Conservation (phyloP, 2,329 filamentous ascomycete species). For the Beauveria sp. region DNA sequence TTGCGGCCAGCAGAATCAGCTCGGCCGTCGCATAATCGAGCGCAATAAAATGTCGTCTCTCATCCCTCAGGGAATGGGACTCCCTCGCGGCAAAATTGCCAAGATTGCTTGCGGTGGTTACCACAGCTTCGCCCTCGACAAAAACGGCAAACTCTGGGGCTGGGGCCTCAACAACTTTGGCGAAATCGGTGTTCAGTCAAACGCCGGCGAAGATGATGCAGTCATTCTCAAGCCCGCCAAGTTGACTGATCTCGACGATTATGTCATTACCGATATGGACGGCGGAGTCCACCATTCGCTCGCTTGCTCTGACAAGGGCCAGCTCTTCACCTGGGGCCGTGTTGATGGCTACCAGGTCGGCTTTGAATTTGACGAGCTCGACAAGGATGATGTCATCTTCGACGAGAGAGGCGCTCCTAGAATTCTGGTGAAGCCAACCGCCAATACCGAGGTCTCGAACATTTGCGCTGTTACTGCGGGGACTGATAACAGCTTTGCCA, state of each 20-base stretch:
- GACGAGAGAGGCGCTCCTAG: constrained; percentile 56
- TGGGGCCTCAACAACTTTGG: constrained; percentile 88
- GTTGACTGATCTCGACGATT: constrained; percentile 55
- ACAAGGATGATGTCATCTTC: constrained; percentile 47
- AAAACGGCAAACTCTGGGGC: constrained; percentile 61
- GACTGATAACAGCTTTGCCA: constrained; percentile 66
- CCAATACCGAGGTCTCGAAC: constrained; percentile 41
- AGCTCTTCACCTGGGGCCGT: constrained; percentile 54
- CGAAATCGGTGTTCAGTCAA: constrained; percentile 60
- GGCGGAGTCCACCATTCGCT: constrained; percentile 71
- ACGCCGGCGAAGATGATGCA: constrained; percentile 46
- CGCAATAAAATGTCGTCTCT: constrained; percentile 57
- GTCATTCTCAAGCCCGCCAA: constrained; percentile 66
- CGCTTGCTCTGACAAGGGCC: constrained; percentile 48
- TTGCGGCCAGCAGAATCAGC: constrained; percentile 59
- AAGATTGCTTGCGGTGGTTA: constrained; percentile 60
- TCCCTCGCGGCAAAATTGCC: constrained; percentile 50
- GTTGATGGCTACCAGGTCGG: constrained; percentile 47
- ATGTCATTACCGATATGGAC: constrained; percentile 58
- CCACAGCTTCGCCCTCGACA: constrained; percentile 74
- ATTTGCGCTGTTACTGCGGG: constrained; percentile 51
- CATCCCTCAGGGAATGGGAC: constrained; percentile 49
- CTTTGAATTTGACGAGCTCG: constrained; percentile 43
- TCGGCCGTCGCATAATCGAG: constrained; percentile 51
- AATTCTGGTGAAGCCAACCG: constrained; percentile 46